Base-by-base conservation (phyloP, 2,329 filamentous ascomycete species). In the Fusarium ramigenum region DNA sequence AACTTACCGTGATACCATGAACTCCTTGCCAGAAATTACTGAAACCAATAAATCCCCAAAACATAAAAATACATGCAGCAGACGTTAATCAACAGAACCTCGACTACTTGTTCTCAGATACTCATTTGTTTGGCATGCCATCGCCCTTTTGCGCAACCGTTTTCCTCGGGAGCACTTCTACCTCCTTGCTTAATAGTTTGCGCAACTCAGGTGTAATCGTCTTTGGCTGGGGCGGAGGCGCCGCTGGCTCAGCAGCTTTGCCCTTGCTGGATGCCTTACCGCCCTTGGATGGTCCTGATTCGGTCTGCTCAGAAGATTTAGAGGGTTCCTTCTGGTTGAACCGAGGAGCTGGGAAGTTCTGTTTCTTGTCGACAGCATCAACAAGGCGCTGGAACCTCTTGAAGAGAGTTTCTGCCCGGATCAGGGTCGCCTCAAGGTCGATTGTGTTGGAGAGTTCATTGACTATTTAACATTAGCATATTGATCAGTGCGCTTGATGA, bases 371-470 rank as follows among this genome's bases (percentile, higher is more conserved):
- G 40, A 97, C 92, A 1, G 94, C 93, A 78, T 98, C 94, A 16
- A 99, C 93, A 4, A 94, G 92, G 49, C 95, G 89, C 78, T 97
- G 92, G 83, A 97, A 99, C 56, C 93, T 91, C 71, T 90, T 91
- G 86, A 97, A 99, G 6, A 99, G 89, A 0, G 91, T 89, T 82
- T 99, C 96, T 16, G 96, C 96, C 37, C 95, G 90, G 67, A 97
- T 91, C 23, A 98, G 89, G 0, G 94, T 97, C 2, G 92, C 92
- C 59, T 95, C 89, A 1, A 99, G 89, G 75, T 99, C 96, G 79
- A 99, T 98, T 4, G 93, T 97, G 73, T 93, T 93, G 9, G 94
- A 97, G 2, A 99, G 89, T 80, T 99, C 96, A 79, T 99, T 99
- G 78, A 99, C 94, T 96, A 60, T 25, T 10, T 16, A 42, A 16